Evolutionary conservation across 495 filamentous ascomycete species (phyloP), one percentile per base, ranked within the genome.

Genomic region (Cercophora sp.): DNA sequence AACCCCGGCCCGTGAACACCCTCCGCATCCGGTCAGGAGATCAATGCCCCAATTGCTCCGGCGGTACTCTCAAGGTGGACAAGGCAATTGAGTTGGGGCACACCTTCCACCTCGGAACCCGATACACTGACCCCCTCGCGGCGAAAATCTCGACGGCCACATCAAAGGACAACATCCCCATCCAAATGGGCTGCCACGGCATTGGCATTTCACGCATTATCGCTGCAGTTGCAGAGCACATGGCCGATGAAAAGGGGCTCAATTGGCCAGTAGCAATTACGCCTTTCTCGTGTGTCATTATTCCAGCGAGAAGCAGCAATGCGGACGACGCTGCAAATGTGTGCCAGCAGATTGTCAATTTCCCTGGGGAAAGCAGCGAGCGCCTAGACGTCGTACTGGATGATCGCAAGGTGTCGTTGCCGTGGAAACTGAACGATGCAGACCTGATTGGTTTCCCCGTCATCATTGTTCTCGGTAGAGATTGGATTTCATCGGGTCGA

Each of bases 131-230:
- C 16, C 84, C 89, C 0, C 74, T 97, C 3, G 67, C 79, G 20
- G 87, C 88, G 1, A 74, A 65, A 3, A 77, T 91, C 8, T 67
- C 72, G 5, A 9, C 69, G 0, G 72, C 74, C 13, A 15, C 53
- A 4, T 27, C 65, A 11, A 27, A 49, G 25, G 41, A 55, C 22
- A 16, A 40, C 16, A 76, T 81, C 0, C 72, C 83, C 0, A 78
- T 96, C 68, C 80, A 93, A 48, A 96, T 97, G 92, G 93, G 93
- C 40, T 98, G 94, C 57, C 87, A 97, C 59, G 93, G 93, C 1
- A 96, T 98, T 52, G 93, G 93, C 0, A 79, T 98, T 19, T 96
- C 91, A 1, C 86, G 93, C 25, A 82, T 98, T 67, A 85, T 98
- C 53, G 90, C 84, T 4, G 89, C 93, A 4, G 80, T 92, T 2